Base-by-base conservation (phyloP, 2,329 filamentous ascomycete species). In the Cercospora sp. region DNA sequence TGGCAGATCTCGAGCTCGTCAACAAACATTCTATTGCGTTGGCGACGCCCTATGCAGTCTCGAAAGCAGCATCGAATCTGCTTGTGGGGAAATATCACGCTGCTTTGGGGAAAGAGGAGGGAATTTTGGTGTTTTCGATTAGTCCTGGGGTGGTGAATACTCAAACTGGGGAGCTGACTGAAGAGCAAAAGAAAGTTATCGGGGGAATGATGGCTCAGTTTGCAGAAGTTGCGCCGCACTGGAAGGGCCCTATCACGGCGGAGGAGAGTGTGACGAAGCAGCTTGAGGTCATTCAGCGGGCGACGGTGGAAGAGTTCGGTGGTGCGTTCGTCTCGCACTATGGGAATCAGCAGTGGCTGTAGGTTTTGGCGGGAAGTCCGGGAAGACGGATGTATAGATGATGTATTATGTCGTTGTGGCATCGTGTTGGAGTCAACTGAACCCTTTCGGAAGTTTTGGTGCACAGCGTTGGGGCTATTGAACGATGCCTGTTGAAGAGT, bases 321-420 rank as follows among this genome's bases (percentile, higher is more conserved):
- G 87, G 87, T 2, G 75, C 78, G 0, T 87, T 86, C 71, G 69
- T 89, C 0, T 86, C 85, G 30, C 86, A 89, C 40, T 72, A 80
- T 65, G 85, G 86, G 3, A 85, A 80, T 69, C 83, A 85, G 76
- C 70, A 73, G 57, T 75, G 73, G 74, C 42, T 75, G 60, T 75
- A 66, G 5, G 23, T 31, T 28, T 31, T 16, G 31, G 18, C 16
- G 18, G 12, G 57, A 4, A 12, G 13, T 16, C n/a, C 28, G 20
- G 28, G 18, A 33, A 8, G 5, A 18, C 33, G 30, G n/a, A 53
- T 53, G 48, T 26, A 53, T 53, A 26, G 48, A 23, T 12, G 48
- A 12, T 26, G 23, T 53, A 16, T 4, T 53, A 53, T 53, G 48
- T 53, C 48, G 18, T 13, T 36, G 36, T 6, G 36, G 36, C 36